Percentiles rank a stretch among this genome's conserved stretches.
These are phyloP conservation scores for Trichopus zeylanicus DNA, from an alignment of 116 monocot genomes.

Conservation along the genomic window DNA sequence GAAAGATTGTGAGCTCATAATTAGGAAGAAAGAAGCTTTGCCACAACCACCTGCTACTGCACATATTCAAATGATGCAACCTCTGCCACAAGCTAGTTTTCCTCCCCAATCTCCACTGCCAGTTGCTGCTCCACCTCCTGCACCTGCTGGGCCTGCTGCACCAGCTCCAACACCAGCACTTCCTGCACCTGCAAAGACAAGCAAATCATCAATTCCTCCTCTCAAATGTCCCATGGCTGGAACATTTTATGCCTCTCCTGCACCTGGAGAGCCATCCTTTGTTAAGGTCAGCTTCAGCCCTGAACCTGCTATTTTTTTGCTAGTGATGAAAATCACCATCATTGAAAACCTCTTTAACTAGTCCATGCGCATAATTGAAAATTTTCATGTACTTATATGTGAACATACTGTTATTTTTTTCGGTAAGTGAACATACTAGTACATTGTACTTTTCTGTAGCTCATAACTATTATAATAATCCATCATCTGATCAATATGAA, in stretches of 20 bases:
- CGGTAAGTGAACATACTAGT: no score
- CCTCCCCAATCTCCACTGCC: constrained; percentile 22
- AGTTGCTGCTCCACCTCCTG: constrained; percentile 1
- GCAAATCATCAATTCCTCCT: constrained; percentile 46
- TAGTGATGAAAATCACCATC: not conserved
- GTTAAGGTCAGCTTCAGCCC: constrained; percentile 30
- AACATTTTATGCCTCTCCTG: constrained; percentile 48
- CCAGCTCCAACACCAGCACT: constrained; percentile 30
- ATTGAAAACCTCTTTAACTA: no score
- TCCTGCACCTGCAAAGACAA: constrained; percentile 27
- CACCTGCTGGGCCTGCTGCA: no score
- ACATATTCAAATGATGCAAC: constrained; percentile 29
- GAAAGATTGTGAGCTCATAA: constrained; percentile 50
- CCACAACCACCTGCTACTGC: constrained; percentile 18
- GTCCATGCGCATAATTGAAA: no score
- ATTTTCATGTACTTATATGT: no score
- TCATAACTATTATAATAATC: no score
- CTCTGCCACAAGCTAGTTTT: constrained; percentile 26
- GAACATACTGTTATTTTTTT: no score
- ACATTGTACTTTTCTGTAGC: no score
- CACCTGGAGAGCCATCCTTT: constrained; percentile 49
- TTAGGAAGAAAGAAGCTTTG: constrained; percentile 54
- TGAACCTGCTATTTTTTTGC: not conserved
- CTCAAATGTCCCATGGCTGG: constrained; percentile 73
- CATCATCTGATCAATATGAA: no score